Evolutionary conservation across 371 early-diverging fungal species (phyloP).

Genomic region (Apophysomyces variabilis): DNA sequence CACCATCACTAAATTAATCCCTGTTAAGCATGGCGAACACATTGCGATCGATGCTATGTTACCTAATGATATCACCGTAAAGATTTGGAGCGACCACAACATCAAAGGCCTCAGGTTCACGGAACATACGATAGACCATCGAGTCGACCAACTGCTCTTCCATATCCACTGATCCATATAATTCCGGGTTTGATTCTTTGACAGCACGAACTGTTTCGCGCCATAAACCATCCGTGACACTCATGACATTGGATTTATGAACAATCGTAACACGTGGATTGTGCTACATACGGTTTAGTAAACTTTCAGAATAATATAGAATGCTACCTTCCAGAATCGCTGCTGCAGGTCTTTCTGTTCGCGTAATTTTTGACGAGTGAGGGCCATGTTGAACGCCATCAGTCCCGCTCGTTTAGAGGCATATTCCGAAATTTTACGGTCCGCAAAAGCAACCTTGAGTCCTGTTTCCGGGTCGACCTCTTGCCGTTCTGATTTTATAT

Average conservation of each 20-base stretch:
- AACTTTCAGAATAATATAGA: neutral
- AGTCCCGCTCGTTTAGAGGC: conserved; percentile 86
- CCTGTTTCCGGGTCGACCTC: conserved; percentile 70
- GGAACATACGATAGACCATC: conserved; percentile 97
- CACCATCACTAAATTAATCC: conserved; percentile 76
- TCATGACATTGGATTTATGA: conserved; percentile 96
- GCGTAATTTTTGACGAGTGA: conserved; percentile 76
- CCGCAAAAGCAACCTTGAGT: conserved; percentile 79
- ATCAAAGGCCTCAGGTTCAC: conserved; percentile 93
- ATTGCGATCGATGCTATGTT: neutral
- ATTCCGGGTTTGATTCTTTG: conserved; percentile 63
- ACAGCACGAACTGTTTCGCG: conserved; percentile 86
- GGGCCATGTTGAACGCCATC: conserved; percentile 90
- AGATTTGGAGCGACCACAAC: conserved; percentile 95
- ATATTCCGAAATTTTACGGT: conserved; percentile 85
- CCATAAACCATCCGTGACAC: conserved; percentile 93
- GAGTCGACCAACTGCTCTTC: conserved; percentile 96
- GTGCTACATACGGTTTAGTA: conserved; percentile 22
- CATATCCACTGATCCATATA: conserved; percentile 68
- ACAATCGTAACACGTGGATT: conserved; percentile 90
- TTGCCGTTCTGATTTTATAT: conserved; percentile 83
- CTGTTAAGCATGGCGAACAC: neutral
- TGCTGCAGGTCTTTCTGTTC: conserved; percentile 59
- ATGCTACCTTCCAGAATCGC: conserved; percentile 63
- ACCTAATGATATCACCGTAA: conserved; percentile 93